These are phyloP conservation scores for Aspergillus unguis DNA, from an alignment of 2,329 filamentous ascomycete species.

Conservation along the genomic window DNA sequence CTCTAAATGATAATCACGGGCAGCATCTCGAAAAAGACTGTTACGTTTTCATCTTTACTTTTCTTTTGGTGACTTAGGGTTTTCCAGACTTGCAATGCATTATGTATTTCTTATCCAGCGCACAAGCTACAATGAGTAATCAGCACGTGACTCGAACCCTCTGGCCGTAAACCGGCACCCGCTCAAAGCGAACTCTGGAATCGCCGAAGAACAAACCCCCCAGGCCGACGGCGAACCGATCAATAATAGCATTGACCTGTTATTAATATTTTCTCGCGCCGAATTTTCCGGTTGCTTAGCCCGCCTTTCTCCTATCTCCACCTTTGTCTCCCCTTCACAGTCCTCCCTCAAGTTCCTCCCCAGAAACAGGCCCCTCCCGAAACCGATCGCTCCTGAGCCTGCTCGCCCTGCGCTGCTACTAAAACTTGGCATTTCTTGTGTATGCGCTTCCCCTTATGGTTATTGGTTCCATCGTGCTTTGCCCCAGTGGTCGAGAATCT, in stretches of 20 bases:
- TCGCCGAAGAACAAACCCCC: neutral
- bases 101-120: no score
- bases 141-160: neutral
- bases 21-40: no score
- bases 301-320: neutral
- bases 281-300: neutral
- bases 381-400: neutral
- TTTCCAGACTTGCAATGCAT: no score
- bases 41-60: no score
- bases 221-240: neutral
- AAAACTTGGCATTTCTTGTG: slow-evolving; percentile 25
- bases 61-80: no score
- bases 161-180: neutral
- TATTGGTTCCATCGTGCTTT: slow-evolving; percentile 14
- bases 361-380: neutral
- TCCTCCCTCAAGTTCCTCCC: neutral
- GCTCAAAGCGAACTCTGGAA: neutral
- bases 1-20: no score
- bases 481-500: slow-evolving; percentile 3
- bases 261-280: slow-evolving; percentile 4
- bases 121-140: neutral
- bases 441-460: slow-evolving; percentile 12
- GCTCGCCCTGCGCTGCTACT: neutral
- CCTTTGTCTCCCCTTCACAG: neutral
- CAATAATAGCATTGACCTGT: neutral